Percentiles rank a stretch among this genome's conserved stretches.
These are phyloP conservation scores for Amphicarpaea edgeworthii DNA, from an alignment of 306 rosid species.

Conservation along the genomic window DNA sequence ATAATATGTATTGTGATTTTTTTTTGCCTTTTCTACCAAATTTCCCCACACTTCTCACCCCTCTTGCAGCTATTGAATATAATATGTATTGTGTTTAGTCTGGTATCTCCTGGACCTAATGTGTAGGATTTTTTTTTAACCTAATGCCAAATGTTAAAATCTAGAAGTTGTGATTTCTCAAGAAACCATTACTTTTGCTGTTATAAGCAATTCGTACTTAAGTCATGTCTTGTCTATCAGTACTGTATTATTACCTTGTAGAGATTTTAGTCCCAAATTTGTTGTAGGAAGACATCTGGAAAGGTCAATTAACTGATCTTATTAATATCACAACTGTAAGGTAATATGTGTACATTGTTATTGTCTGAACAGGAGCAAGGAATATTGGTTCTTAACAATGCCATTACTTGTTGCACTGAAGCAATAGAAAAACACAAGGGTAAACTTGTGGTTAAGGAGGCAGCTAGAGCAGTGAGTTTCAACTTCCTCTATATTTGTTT, in stretches of 20 bases:
- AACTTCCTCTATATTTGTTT: slow-evolving; percentile 17
- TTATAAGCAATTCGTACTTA: not conserved
- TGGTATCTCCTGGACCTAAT: not conserved
- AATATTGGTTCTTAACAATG: slow-evolving; percentile 73
- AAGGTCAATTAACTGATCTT: not conserved
- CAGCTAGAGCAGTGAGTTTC: slow-evolving; percentile 88
- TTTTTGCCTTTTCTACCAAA: not conserved
- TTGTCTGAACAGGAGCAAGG: slow-evolving; percentile 82
- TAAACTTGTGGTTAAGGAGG: slow-evolving; percentile 85
- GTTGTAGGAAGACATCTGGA: not conserved
- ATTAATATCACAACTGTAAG: not conserved
- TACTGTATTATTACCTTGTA: not conserved
- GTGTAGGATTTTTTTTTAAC: not conserved
- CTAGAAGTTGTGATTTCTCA: not conserved
- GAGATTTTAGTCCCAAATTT: not conserved
- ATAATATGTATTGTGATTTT: too few relatives aligned
- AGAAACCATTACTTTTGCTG: slow-evolving; percentile 8
- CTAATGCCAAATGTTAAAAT: not conserved
- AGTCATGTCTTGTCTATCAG: slow-evolving; percentile 10
- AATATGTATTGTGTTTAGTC: not conserved
- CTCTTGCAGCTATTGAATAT: slow-evolving; percentile 1
- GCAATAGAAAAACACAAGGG: slow-evolving; percentile 90
- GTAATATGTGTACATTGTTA: slow-evolving; percentile 23
- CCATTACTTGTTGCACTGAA: slow-evolving; percentile 75
- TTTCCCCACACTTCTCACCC: not conserved